A percentile compares a stretch with the other conserved stretches of the same genome.
Conservation (phyloP, 2,329 filamentous ascomycete genomes). For the Byssothecium circinans region DNA sequence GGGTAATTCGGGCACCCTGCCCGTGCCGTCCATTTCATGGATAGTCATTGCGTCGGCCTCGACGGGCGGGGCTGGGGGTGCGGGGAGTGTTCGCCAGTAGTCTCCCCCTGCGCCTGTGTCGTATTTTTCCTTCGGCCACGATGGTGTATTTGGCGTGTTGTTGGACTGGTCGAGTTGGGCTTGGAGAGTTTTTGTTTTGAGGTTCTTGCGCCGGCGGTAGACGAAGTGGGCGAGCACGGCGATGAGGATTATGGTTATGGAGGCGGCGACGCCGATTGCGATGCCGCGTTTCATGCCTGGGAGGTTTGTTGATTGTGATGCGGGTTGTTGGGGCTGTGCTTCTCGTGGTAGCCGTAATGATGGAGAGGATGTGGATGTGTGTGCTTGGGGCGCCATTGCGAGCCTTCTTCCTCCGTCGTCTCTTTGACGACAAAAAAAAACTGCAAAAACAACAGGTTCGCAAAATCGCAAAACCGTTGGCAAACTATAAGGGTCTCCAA, state of each 20-base stretch:
- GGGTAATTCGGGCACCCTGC: conserved; percentile 23
- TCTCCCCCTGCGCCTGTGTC: conserved; percentile 3
- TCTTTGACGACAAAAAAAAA: too few relatives aligned
- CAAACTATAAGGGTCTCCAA: too few relatives aligned
- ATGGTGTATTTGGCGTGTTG: conserved; percentile 6
- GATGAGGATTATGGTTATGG: conserved; percentile 24
- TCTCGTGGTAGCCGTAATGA: too few relatives aligned
- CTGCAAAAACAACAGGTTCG: too few relatives aligned
- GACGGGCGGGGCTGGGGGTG: conserved; percentile 13
- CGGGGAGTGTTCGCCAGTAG: not conserved
- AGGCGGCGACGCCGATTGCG: conserved; percentile 30
- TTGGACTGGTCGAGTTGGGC: not conserved
- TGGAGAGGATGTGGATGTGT: not conserved
- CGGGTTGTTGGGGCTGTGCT: not conserved
- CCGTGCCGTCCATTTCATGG: conserved; percentile 26
- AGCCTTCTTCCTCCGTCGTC: too few relatives aligned
- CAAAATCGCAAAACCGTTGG: not conserved
- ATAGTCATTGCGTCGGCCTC: conserved; percentile 25
- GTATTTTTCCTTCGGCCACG: conserved; percentile 18
- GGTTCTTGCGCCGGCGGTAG: conserved; percentile 21
- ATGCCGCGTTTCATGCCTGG: conserved; percentile 36
- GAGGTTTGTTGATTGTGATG: conserved; percentile 14
- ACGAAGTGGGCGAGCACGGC: conserved; percentile 25
- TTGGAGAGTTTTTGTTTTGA: conserved; percentile 8
- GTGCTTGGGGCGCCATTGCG: conserved; percentile 7